phyloP scores from a whole-genome alignment of 108 stramenopile genomes.

The Cyclotella cryptica region DNA sequence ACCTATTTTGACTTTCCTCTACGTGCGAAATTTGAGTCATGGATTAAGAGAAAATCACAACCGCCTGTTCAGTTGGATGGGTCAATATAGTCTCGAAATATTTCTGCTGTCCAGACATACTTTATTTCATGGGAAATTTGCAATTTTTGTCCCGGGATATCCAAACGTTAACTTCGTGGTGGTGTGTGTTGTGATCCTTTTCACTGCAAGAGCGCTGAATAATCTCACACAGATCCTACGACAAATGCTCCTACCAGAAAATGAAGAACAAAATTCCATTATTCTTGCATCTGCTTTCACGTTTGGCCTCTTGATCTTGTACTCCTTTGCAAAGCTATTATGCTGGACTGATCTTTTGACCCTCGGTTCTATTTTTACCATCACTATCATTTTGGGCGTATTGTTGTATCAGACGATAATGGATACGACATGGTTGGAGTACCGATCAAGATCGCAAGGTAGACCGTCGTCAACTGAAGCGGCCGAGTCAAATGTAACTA shows the following conservation, averaged over 20 bases:
- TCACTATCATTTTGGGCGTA: constrained; percentile 39
- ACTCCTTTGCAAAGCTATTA: constrained; percentile 22
- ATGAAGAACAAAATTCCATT: constrained; percentile 34
- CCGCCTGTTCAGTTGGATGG: constrained; percentile 68
- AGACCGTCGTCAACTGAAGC: background rate
- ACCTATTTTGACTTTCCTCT: constrained; percentile 74
- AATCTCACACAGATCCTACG: constrained; percentile 36
- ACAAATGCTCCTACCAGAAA: constrained; percentile 43
- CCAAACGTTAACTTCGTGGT: constrained; percentile 56
- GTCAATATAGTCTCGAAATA: constrained; percentile 86
- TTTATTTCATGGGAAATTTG: constrained; percentile 45
- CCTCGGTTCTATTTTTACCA: constrained; percentile 27
- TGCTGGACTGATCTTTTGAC: constrained; percentile 18
- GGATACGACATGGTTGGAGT: constrained; percentile 48
- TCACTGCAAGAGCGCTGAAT: constrained; percentile 25
- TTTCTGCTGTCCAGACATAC: constrained; percentile 89
- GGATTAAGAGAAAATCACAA: constrained; percentile 59
- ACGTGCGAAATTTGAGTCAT: constrained; percentile 73
- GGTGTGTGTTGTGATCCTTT: constrained; percentile 24
- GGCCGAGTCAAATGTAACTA: constrained; percentile 30
- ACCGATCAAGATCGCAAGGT: constrained; percentile 15
- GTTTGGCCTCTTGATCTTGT: constrained; percentile 9
- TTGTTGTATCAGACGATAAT: constrained; percentile 42
- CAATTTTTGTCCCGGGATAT: constrained; percentile 47
- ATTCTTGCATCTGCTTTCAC: constrained; percentile 1